phyloP scores from a whole-genome alignment of 1,284 basidiomycete genomes.

The Ceraceosorus guamensis region DNA sequence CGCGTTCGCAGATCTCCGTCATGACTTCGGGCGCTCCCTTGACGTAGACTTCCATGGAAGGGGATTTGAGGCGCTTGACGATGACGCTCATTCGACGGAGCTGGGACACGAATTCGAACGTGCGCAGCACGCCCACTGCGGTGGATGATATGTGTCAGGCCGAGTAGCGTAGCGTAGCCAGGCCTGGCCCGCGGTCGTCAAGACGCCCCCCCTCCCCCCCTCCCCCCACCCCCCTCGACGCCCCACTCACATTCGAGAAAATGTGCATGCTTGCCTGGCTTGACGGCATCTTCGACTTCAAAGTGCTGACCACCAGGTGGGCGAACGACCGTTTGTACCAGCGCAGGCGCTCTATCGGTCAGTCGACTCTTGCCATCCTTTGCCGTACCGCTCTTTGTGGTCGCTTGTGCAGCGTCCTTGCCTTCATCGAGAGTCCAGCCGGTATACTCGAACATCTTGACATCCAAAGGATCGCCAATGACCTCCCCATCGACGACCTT shows the following conservation, averaged over 20 bases:
- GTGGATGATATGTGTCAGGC: neutral
- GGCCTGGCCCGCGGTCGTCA: no score
- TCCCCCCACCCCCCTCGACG: neutral
- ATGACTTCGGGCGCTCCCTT: constrained; percentile 99
- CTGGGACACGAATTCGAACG: constrained; percentile 92
- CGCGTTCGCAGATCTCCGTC: constrained; percentile 67
- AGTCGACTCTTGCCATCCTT: constrained; percentile 44
- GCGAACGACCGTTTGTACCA: constrained; percentile 93
- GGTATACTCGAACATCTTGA: constrained; percentile 83
- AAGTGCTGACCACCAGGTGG: constrained; percentile 86
- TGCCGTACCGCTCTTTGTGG: constrained; percentile 36
- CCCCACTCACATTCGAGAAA: constrained; percentile 63
- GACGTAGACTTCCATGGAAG: constrained; percentile 93
- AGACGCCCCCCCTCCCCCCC: no score
- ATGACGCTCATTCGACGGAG: constrained; percentile 95
- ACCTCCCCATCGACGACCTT: constrained; percentile 82
- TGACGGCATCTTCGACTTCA: constrained; percentile 79
- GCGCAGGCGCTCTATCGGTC: constrained; percentile 69
- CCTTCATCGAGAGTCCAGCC: constrained; percentile 91
- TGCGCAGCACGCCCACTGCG: constrained; percentile 72
- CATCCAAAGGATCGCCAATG: constrained; percentile 91
- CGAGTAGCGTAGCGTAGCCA: no score
- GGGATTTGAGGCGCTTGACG: constrained; percentile 87
- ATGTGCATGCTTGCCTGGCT: constrained; percentile 77
- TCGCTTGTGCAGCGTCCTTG: constrained; percentile 32